These are phyloP conservation scores for Sclerotinia spermophila DNA, from an alignment of 2,329 filamentous ascomycete species.

Conservation along the genomic window DNA sequence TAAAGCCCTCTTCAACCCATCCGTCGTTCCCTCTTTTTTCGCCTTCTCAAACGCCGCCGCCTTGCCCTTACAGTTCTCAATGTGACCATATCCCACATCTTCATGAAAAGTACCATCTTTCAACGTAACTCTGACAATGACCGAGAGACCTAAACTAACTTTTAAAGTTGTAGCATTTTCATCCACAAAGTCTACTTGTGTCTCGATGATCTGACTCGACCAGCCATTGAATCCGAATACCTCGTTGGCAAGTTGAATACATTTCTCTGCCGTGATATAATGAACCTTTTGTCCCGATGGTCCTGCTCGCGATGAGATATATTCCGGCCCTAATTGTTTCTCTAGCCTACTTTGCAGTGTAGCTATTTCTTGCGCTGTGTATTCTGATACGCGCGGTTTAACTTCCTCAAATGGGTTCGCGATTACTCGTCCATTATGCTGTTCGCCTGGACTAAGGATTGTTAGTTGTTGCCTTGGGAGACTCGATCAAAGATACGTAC, in stretches of 20 bases:
- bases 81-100: constrained; percentile 94
- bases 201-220: constrained; percentile 92
- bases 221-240: constrained; percentile 97
- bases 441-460: constrained; percentile 60
- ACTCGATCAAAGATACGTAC: constrained; percentile 37
- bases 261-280: constrained; percentile 95
- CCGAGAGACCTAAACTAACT: constrained; percentile 80
- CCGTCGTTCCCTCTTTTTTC: constrained; percentile 96
- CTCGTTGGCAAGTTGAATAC: constrained; percentile 90
- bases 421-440: constrained; percentile 52
- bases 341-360: constrained; percentile 82
- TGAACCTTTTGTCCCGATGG: constrained; percentile 83
- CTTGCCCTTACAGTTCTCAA: constrained; percentile 94
- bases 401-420: constrained; percentile 79
- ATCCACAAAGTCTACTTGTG: constrained; percentile 93
- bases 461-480: constrained; percentile 19
- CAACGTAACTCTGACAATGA: constrained; percentile 85
- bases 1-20: constrained; percentile 84
- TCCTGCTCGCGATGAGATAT: constrained; percentile 81
- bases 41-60: constrained; percentile 96
- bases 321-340: constrained; percentile 93
- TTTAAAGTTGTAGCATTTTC: constrained; percentile 74
- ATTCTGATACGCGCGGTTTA: constrained; percentile 67
- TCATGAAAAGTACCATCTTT: constrained; percentile 96
- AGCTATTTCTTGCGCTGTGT: constrained; percentile 86